Evolutionary conservation across 306 rosid species (phyloP).

Genomic region (Cotoneaster glaucophyllus): DNA sequence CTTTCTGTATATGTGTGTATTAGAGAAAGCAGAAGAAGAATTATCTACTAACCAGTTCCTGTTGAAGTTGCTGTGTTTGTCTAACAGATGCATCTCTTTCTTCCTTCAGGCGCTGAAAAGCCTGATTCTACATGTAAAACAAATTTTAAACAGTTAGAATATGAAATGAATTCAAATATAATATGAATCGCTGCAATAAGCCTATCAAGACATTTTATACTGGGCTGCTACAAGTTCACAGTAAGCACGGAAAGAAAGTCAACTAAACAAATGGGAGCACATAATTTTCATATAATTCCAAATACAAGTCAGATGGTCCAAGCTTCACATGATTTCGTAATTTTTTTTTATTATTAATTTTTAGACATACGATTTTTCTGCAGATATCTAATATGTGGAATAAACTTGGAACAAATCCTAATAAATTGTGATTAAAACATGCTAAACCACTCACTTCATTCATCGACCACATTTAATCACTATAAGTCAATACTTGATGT

Average conservation of each 20-base stretch:
- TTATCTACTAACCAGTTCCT: constrained; percentile 59
- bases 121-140: constrained; percentile 31
- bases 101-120: constrained; percentile 59
- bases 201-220: not conserved
- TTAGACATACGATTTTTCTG: not conserved
- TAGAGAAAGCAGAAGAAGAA: not conserved
- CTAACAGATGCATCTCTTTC: constrained; percentile 72
- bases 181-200: constrained; percentile 4
- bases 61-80: constrained; percentile 73
- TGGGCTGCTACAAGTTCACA: not conserved
- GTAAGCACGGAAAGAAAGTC: not conserved
- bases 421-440: not conserved
- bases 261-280: not conserved
- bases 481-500: not conserved
- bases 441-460: not conserved
- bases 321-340: not conserved
- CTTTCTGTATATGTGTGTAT: not conserved
- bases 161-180: not conserved
- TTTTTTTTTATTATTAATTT: not conserved
- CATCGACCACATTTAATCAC: not conserved
- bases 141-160: constrained; percentile 10
- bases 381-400: not conserved
- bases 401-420: not conserved
- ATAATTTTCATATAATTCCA: not conserved
- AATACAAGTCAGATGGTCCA: not conserved